Evolutionary conservation across 495 filamentous ascomycete species (phyloP).

Genomic region (Penicillium psychrofluorescens): DNA sequence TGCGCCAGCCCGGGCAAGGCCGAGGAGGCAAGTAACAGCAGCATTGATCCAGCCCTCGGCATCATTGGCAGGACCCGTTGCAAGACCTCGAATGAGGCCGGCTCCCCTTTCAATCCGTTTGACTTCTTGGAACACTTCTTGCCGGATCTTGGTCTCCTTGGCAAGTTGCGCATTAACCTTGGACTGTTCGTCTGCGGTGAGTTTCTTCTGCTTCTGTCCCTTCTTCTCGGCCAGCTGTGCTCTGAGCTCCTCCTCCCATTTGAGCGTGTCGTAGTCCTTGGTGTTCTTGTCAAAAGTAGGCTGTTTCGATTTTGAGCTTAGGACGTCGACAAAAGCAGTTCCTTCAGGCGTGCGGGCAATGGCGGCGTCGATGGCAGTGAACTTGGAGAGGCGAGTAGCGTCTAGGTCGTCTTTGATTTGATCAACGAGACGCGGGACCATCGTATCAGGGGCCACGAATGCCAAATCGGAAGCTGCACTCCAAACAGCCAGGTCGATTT

Average conservation of each 20-base stretch:
- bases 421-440: conserved; percentile 67
- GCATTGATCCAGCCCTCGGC: conserved; percentile 79
- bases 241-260: conserved; percentile 94
- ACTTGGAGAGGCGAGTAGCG: conserved; percentile 51
- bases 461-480: conserved; percentile 80
- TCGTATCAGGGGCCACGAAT: conserved; percentile 81
- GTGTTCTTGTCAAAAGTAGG: conserved; percentile 68
- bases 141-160: conserved; percentile 76
- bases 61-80: conserved; percentile 77
- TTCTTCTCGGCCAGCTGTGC: conserved; percentile 85
- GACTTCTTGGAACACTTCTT: conserved; percentile 57
- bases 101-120: conserved; percentile 69
- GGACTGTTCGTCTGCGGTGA: conserved; percentile 76
- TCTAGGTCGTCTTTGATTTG: conserved; percentile 67
- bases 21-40: conserved; percentile 62
- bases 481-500: conserved; percentile 62
- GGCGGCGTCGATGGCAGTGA: conserved; percentile 81
- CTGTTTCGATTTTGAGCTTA: conserved; percentile 66
- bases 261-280: conserved; percentile 90
- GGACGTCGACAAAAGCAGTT: conserved; percentile 79
- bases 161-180: conserved; percentile 87
- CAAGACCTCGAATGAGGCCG: conserved; percentile 74
- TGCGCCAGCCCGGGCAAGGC: conserved; percentile 68
- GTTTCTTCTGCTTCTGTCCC: conserved; percentile 80
- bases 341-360: conserved; percentile 87